Evolutionary conservation across 371 early-diverging fungal genomes (phyloP).

Genomic region (Zychaea mexicana): DNA sequence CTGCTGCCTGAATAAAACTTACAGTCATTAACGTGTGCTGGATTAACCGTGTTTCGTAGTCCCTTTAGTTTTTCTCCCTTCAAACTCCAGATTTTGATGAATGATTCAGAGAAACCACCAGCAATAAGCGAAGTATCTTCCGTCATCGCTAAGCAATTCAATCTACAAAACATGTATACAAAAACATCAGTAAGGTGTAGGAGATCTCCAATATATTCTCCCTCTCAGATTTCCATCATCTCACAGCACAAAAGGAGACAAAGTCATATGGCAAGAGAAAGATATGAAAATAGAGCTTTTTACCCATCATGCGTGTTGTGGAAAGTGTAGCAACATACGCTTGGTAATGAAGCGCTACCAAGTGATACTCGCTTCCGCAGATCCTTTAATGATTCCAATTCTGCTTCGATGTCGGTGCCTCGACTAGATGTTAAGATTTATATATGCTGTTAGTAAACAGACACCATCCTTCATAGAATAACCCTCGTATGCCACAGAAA

Average conservation of each 20-base stretch:
- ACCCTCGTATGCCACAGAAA: conserved; percentile 16
- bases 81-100: conserved; percentile 87
- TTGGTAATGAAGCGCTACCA: conserved; percentile 82
- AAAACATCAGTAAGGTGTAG: neutral
- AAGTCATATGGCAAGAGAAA: too few species aligned
- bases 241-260: too few species aligned
- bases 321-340: conserved; percentile 97
- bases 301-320: conserved; percentile 93
- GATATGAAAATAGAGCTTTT: too few species aligned
- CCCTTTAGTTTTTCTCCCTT: conserved; percentile 69
- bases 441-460: neutral
- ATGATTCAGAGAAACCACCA: conserved; percentile 90
- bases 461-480: conserved; percentile 53
- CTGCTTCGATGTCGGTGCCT: conserved; percentile 71
- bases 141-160: conserved; percentile 78
- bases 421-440: conserved; percentile 39
- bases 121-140: conserved; percentile 80
- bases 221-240: too few species aligned
- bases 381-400: conserved; percentile 83
- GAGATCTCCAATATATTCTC: neutral
- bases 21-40: conserved; percentile 57
- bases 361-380: conserved; percentile 79
- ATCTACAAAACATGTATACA: conserved; percentile 36
- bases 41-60: conserved; percentile 57
- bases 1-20: conserved; percentile 10